Evolutionary conservation across 192 early-diverging fungal genomes (phyloP), one percentile per base, ranked within the genome.

Genomic region (Coemansia sp.): DNA sequence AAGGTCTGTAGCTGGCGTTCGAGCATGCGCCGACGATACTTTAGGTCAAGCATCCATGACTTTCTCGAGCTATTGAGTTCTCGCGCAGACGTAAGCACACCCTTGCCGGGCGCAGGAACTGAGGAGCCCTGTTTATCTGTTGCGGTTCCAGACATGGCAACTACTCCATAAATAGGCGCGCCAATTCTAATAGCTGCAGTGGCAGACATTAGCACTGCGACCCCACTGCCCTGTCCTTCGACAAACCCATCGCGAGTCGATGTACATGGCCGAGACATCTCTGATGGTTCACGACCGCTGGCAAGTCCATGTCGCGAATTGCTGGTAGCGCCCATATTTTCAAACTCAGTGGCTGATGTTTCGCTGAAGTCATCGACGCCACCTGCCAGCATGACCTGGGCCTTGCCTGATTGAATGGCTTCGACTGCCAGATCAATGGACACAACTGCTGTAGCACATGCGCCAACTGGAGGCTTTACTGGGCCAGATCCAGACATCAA

Each of bases 71-170:
- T 47, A 42, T 76, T 58, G 36, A 64, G 61, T 67, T 94, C 91
- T 30, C 90, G 85, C 49, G 91, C 94, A 34, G 90, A 89, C 23
- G 91, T 93, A 58, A 96, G 76, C 46, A 96, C 85, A 69, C 94
- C 94, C 67, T 92, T 86, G 32, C 94, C 94, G 60, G 94, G 94
- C 28, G 94, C 94, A 28, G 94, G 94, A 31, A 94, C 85, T 8
- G 90, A 93, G 42, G 90, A 85, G 37, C 92, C 91, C 76, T 94
- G 87, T 82, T 96, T 96, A 74, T 96, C 94, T 16, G 90, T 89
- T 38, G 94, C 92, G 26, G 91, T 93, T 80, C 85, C 88, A 48
- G 88, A 87, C 60, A 87, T 76, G 40, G 85, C 94, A 58, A 96
- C 80, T 64, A 96, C 86, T 78, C 87, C 94, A 53, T 91, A 90